Base-by-base conservation (phyloP, 768 basidiomycete genomes). In the Lactarius sanguifluus region DNA sequence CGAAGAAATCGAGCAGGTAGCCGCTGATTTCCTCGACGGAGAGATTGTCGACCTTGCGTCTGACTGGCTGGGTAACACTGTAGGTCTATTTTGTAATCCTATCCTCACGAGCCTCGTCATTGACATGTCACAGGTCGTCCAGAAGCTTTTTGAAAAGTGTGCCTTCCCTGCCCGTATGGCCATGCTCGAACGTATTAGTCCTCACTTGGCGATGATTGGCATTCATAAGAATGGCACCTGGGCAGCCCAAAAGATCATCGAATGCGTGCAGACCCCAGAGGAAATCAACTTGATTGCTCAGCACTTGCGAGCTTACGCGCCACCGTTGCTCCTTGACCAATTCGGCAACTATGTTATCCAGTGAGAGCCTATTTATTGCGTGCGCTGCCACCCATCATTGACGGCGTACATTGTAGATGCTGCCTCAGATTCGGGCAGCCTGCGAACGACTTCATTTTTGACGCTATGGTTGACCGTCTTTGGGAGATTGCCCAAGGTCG, bases 221-320 rank as follows among this genome's bases (percentile, higher is more conserved):
- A 95, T 96, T 64, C 97, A 99, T 82, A 98, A 98, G 82, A 98
- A 99, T 71, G 97, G 97, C 34, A 99, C 97, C 1, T 98, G 97
- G 97, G 96, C 96, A 3, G 96, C 96, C 3, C 97, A 99, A 78
- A 98, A 98, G 83, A 94, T 97, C 74, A 98, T 98, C 65, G 95
- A 98, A 78, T 96, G 94, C 68, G 92, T 95, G 54, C 85, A 88
- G 64, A 88, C 83, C 38, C 87, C 91, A 20, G 94, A 97, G 62
- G 97, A 99, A 76, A 84, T 95, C 62, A 82, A 82, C 7, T 77
- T 96, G 47, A 88, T 99, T 72, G 87, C 92, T 55, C 88, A 90
- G 75, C 91, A 96, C 74, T 78, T 99, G 66, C 82, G 92, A 66
- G 88, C 97, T 0, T 99, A 96, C 75, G 86, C 91, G 13, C 97